Percentiles rank a stretch among this genome's conserved stretches.
Conservation (phyloP, 176 grass and related monocot genomes). For the Aegilops bicornis region DNA sequence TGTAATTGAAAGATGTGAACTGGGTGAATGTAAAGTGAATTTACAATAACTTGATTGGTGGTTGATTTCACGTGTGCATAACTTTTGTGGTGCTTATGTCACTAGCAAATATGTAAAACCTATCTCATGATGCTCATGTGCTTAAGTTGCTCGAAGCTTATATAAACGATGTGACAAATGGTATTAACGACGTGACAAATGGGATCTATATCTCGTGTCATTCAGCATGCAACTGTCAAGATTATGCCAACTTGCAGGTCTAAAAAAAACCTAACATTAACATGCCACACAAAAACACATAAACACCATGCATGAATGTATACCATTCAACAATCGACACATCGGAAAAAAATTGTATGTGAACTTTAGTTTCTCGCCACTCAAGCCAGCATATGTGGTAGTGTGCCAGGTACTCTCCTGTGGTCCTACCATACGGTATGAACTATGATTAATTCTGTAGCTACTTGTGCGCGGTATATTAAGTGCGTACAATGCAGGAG, state of each 20-base stretch:
- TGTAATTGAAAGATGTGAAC: slow-evolving; percentile 3
- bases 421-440: neutral
- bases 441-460: neutral
- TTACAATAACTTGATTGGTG: neutral
- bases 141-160: neutral
- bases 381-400: neutral
- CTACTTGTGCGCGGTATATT: neutral
- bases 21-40: neutral
- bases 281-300: neutral
- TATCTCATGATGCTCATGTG: neutral
- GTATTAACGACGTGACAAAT: neutral
- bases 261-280: neutral
- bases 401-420: neutral
- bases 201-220: neutral
- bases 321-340: neutral
- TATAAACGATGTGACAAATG: neutral
- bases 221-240: neutral
- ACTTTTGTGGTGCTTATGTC: neutral
- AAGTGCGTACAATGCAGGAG: neutral
- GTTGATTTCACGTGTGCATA: slow-evolving; percentile 2
- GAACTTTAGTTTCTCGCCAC: neutral
- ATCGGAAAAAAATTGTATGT: too few species aligned
- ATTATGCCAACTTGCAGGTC: neutral
- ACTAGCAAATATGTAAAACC: neutral
- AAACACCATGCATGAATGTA: neutral